phyloP scores from a whole-genome alignment of 1,284 basidiomycete species.

The Sporisorium iseilematis-ciliati region DNA sequence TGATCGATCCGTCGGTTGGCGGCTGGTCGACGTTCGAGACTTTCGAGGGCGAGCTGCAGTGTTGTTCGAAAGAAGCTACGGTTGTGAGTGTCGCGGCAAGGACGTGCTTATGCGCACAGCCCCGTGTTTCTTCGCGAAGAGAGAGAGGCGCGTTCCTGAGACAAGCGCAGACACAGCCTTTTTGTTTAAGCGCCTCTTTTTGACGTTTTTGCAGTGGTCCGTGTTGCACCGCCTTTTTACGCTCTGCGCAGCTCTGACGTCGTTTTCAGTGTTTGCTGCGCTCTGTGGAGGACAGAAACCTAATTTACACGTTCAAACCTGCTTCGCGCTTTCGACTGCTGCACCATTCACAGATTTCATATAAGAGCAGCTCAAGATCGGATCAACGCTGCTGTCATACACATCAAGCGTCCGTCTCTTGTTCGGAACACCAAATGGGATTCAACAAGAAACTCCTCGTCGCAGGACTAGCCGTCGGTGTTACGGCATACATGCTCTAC shows the following conservation, averaged over 20 bases:
- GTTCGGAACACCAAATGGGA: slow-evolving; percentile 30
- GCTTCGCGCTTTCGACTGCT: background rate
- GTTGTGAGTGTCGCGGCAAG: background rate
- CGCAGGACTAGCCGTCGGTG: slow-evolving; percentile 59
- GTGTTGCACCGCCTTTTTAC: slow-evolving; percentile 25
- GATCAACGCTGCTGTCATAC: background rate
- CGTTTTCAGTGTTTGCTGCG: background rate
- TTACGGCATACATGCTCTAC: slow-evolving; percentile 58
- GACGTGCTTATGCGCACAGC: slow-evolving; percentile 17
- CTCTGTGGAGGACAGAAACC: too few relatives aligned
- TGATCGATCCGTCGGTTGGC: too few relatives aligned
- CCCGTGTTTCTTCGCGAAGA: background rate
- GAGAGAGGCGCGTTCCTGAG: slow-evolving; percentile 9
- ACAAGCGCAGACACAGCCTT: slow-evolving; percentile 3
- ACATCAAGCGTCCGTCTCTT: background rate
- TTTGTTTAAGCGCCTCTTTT: background rate
- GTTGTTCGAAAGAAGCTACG: background rate
- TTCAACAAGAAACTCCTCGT: slow-evolving; percentile 63
- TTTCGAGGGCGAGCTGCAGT: too few relatives aligned
- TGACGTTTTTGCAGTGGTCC: slow-evolving; percentile 8
- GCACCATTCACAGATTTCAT: too few relatives aligned
- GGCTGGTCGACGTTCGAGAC: too few relatives aligned
- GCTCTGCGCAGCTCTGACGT: slow-evolving; percentile 8
- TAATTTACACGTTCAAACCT: background rate
- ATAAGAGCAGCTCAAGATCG: background rate